Evolutionary conservation across 768 basidiomycete genomes (phyloP).

Genomic region (Lactarius vividus): DNA sequence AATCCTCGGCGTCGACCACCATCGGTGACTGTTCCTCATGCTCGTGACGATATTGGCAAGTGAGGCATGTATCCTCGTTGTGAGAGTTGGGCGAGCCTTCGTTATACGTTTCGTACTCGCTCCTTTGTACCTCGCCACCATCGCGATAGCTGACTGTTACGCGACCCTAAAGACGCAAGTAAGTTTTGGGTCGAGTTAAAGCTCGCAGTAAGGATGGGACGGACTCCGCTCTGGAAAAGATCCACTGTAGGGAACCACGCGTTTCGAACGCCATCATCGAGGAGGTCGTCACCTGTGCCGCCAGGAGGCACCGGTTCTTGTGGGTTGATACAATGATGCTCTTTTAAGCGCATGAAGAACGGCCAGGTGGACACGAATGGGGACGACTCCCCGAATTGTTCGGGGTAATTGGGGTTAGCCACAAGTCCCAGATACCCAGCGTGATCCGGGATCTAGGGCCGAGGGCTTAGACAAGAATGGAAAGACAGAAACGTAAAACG

Average conservation of each 20-base stretch:
- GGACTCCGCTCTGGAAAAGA: constrained; percentile 30
- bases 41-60: constrained; percentile 24
- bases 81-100: constrained; percentile 42
- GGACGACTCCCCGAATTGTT: constrained; percentile 31
- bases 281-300: constrained; percentile 20
- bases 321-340: constrained; percentile 51
- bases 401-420: constrained; percentile 29
- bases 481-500: constrained; percentile 31
- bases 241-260: constrained; percentile 40
- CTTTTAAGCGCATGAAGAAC: constrained; percentile 56
- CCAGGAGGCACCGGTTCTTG: constrained; percentile 34
- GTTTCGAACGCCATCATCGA: constrained; percentile 41
- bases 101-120: constrained; percentile 41
- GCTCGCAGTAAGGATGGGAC: constrained; percentile 17
- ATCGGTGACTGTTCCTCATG: constrained; percentile 10
- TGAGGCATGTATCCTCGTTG: constrained; percentile 39
- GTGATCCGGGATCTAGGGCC: constrained; percentile 37
- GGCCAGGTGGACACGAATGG: constrained; percentile 45
- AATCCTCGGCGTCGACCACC: background rate
- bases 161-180: constrained; percentile 4
- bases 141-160: constrained; percentile 12
- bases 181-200: background rate
- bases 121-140: background rate
- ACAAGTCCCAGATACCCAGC: constrained; percentile 34
- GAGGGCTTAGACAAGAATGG: constrained; percentile 13